Percentiles rank a stretch among this genome's conserved stretches.
These are phyloP conservation scores for Plectosphaerella sp. DNA, from an alignment of 2,329 filamentous ascomycete genomes.

Conservation along the genomic window DNA sequence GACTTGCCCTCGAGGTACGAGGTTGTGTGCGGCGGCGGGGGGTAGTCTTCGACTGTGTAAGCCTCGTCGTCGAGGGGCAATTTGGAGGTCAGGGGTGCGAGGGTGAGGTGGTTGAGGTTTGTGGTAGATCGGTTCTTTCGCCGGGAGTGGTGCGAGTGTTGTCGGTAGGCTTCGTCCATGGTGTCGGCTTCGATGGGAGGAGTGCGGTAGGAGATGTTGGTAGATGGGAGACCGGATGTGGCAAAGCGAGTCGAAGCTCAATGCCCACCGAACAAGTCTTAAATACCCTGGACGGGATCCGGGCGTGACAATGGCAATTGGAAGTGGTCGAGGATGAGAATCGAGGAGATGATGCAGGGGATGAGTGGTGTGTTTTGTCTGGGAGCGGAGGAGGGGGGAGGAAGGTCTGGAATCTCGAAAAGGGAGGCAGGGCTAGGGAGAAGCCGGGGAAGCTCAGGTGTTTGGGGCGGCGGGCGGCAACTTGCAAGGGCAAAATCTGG, in stretches of 20 bases:
- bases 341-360: too few relatives aligned
- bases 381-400: background rate
- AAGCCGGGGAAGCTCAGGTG: background rate
- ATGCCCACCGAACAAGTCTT: background rate
- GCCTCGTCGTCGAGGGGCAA: slow-evolving; percentile 54
- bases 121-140: slow-evolving; percentile 56
- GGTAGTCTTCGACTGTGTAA: slow-evolving; percentile 31
- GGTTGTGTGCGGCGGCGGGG: slow-evolving; percentile 28
- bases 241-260: too few relatives aligned
- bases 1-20: slow-evolving; percentile 61
- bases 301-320: background rate
- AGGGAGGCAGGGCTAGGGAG: background rate
- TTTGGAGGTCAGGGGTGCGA: slow-evolving; percentile 60
- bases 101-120: slow-evolving; percentile 55
- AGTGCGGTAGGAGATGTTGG: too few relatives aligned
- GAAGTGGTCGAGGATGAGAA: background rate
- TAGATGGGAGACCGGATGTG: too few relatives aligned
- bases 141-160: slow-evolving; percentile 51
- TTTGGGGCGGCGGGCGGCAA: background rate
- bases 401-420: background rate
- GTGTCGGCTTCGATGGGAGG: background rate
- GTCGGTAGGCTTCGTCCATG: slow-evolving; percentile 60
- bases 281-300: background rate
- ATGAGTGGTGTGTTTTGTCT: background rate
- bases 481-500: background rate